A percentile compares a stretch with the other conserved stretches of the same genome.
These are phyloP conservation scores for Argentina anserina DNA, from an alignment of 306 rosid genomes.

Conservation along the genomic window DNA sequence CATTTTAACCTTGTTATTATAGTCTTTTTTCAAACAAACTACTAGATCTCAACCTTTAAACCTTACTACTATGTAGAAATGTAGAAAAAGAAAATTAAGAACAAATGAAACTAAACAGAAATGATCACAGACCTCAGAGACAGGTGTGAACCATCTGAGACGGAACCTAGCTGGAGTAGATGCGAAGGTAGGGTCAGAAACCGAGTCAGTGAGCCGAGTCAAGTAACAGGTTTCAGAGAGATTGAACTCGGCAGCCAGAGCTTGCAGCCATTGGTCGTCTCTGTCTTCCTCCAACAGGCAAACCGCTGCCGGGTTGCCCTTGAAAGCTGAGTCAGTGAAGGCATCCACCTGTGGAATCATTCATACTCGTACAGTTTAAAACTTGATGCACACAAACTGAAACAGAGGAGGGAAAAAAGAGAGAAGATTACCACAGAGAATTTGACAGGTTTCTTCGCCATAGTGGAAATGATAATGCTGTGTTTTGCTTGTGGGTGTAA, in stretches of 20 bases:
- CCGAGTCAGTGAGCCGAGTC: slow-evolving; percentile 28
- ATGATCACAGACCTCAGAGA: slow-evolving; percentile 42
- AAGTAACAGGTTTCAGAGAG: slow-evolving; percentile 44
- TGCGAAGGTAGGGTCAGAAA: slow-evolving; percentile 5
- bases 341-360: slow-evolving; percentile 53
- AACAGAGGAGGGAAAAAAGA: not conserved
- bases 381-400: not conserved
- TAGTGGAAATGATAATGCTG: not conserved
- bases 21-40: not conserved
- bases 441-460: slow-evolving; percentile 51
- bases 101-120: not conserved
- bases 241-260: slow-evolving; percentile 60
- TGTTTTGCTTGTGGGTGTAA: not conserved
- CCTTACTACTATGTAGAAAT: not conserved
- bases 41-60: too few species aligned
- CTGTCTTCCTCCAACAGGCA: slow-evolving; percentile 59
- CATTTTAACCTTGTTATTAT: not conserved
- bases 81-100: not conserved
- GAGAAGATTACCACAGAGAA: slow-evolving; percentile 45
- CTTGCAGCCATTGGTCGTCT: slow-evolving; percentile 55
- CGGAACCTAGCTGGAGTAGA: slow-evolving; percentile 41
- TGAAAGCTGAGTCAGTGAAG: slow-evolving; percentile 60
- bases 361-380: not conserved
- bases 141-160: slow-evolving; percentile 85
- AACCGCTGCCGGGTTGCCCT: slow-evolving; percentile 76